Conservation (phyloP, 2,329 filamentous ascomycete species). For the Trichoderma atrobrunneum region DNA sequence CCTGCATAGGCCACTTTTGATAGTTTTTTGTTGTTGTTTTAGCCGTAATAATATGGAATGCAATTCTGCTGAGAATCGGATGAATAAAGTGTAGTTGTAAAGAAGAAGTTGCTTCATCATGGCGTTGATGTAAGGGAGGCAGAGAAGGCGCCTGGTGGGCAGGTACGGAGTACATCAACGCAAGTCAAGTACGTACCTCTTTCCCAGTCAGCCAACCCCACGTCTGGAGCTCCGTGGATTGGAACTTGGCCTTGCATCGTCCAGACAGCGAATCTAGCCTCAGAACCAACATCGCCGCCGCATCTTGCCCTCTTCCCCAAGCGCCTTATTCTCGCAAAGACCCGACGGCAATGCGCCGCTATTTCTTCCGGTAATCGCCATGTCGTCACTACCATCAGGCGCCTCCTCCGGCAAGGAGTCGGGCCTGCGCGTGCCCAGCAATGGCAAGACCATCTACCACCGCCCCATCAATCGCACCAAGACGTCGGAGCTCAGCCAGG, state of each 20-base stretch:
- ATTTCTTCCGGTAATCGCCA: slow-evolving; percentile 25
- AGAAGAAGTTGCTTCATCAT: background rate
- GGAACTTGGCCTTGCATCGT: background rate
- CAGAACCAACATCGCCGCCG: background rate
- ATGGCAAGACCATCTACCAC: slow-evolving; percentile 97
- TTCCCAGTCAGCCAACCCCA: slow-evolving; percentile 8
- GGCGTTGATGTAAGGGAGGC: background rate
- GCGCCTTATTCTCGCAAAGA: background rate
- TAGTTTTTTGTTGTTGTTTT: background rate
- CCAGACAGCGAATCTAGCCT: background rate
- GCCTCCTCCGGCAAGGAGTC: slow-evolving; percentile 48
- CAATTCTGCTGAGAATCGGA: background rate
- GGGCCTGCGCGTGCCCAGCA: slow-evolving; percentile 83
- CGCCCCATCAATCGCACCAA: slow-evolving; percentile 87
- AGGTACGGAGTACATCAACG: slow-evolving; percentile 1
- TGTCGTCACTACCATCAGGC: slow-evolving; percentile 52
- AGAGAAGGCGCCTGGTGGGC: background rate
- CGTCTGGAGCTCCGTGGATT: background rate
- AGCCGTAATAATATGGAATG: background rate
- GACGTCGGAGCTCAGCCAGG: slow-evolving; percentile 83
- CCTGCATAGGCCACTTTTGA: background rate
- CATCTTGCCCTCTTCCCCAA: background rate
- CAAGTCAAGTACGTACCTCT: background rate
- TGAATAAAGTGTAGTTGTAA: background rate
- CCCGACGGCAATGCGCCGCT: slow-evolving; percentile 17